Percentiles rank a stretch among this genome's conserved stretches.
Evolutionary conservation across 768 basidiomycete species (phyloP).

Genomic region (Lactarius quietus): DNA sequence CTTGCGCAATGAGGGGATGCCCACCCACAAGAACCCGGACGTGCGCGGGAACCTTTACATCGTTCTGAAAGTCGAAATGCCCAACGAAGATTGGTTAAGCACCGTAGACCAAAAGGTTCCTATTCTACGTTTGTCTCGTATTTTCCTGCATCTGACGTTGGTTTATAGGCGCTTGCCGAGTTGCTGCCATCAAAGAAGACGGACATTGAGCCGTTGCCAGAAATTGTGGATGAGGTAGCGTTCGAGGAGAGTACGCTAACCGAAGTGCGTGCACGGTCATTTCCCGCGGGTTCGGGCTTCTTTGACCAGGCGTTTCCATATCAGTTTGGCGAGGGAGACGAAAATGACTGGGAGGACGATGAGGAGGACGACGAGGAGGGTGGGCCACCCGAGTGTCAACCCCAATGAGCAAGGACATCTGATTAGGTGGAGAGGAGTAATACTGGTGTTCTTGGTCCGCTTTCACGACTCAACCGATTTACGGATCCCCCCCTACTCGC

Average conservation of each 20-base stretch:
- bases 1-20: constrained; percentile 88
- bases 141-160: constrained; percentile 16
- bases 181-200: constrained; percentile 73
- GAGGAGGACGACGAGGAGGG: constrained; percentile 64
- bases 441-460: not conserved
- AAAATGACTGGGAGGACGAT: constrained; percentile 67
- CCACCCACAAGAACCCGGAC: constrained; percentile 59
- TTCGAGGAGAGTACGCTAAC: constrained; percentile 76
- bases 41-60: constrained; percentile 80
- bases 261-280: constrained; percentile 80
- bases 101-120: constrained; percentile 56
- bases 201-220: constrained; percentile 69
- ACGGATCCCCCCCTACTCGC: not conserved
- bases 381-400: constrained; percentile 35
- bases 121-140: not conserved
- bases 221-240: constrained; percentile 62
- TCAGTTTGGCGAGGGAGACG: constrained; percentile 67
- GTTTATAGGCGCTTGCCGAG: constrained; percentile 52
- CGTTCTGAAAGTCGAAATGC: constrained; percentile 87
- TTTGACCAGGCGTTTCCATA: constrained; percentile 68
- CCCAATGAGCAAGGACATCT: constrained; percentile 24
- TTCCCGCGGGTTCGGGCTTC: constrained; percentile 69
- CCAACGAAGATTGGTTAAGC: constrained; percentile 69
- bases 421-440: constrained; percentile 2
- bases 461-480: not conserved